Percentiles rank a stretch among this genome's conserved stretches.
These are phyloP conservation scores for Aspergillus diversus DNA, from an alignment of 495 filamentous ascomycete species.

Conservation along the genomic window DNA sequence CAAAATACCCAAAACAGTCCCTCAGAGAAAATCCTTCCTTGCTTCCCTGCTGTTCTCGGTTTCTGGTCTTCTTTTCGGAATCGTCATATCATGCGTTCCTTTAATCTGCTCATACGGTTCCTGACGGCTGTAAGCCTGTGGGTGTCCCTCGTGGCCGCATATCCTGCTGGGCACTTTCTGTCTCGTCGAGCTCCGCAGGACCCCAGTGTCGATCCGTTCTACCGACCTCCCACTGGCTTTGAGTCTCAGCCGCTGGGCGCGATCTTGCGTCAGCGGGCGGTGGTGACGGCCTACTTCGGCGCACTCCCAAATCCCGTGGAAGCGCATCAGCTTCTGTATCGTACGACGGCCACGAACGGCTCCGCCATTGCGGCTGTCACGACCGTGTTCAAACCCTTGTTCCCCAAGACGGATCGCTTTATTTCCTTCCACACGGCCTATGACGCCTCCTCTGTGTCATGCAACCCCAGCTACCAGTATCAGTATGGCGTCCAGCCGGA, in stretches of 20 bases:
- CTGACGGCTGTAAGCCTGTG: too few relatives aligned
- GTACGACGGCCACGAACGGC: constrained; percentile 44
- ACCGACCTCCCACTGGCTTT: constrained; percentile 36
- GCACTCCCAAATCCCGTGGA: constrained; percentile 34
- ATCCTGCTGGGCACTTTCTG: too few relatives aligned
- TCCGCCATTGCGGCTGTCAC: constrained; percentile 40
- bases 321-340: constrained; percentile 53
- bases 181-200: too few relatives aligned
- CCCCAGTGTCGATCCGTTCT: constrained; percentile 38
- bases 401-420: constrained; percentile 34
- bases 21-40: too few relatives aligned
- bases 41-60: too few relatives aligned
- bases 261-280: constrained; percentile 31
- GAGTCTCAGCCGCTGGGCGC: constrained; percentile 31
- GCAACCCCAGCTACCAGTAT: constrained; percentile 40
- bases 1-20: too few relatives aligned
- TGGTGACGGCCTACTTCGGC: constrained; percentile 36
- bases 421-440: constrained; percentile 41
- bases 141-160: neutral
- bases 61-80: too few relatives aligned
- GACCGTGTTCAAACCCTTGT: constrained; percentile 38
- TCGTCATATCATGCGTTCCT: too few relatives aligned
- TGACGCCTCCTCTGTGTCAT: constrained; percentile 34
- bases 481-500: constrained; percentile 29
- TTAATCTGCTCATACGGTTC: too few relatives aligned